Base-by-base conservation (phyloP, 768 basidiomycete genomes). In the Candolleomyces aberdarensis region DNA sequence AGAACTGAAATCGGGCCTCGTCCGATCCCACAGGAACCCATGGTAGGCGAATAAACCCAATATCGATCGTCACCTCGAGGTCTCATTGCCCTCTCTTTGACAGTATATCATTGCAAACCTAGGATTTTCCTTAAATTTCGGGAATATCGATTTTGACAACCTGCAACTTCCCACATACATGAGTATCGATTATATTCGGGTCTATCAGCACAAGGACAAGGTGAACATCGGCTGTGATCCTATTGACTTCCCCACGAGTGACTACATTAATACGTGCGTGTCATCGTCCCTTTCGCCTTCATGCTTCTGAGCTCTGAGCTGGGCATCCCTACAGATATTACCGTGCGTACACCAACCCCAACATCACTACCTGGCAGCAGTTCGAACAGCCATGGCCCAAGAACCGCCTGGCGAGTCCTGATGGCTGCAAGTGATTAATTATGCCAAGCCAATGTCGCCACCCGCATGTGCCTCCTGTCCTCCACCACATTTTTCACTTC, bases 111-210 rank as follows among this genome's bases (percentile, higher is more conserved):
- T 94, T 63, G 78, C 82, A 68, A 93, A 93, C 71, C 75, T 92
- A 66, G 93, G 91, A 58, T 84, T 94, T 72, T 92, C 90, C 3
- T 74, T 76, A 56, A 89, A 88, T 71, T 95, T 96, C 41, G 74
- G 74, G 5, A 13, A 13, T 43, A 83, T 90, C 66, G 85, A 91
- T 63, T 78, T 85, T 57, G 75, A 76, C 5, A 66, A 83, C 48
- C 68, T 91, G 29, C 70, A 73, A 20, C 79, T 87, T 66, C 84
- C 84, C 6, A 70, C 81, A 14, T 77, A 76, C 36, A 87, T 94
- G 88, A 75, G 76, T 58, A 74, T 95, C 55, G 94, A 96, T 68
- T 95, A 85, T 61, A 84, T 95, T 58, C 83, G 94, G 3, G 89
- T 96, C 7, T 89, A 88, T 65, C 87, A 87, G 63, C 75, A 75